Base-by-base conservation (phyloP, 202 grass and related monocot species). In the Digitaria exilis region DNA sequence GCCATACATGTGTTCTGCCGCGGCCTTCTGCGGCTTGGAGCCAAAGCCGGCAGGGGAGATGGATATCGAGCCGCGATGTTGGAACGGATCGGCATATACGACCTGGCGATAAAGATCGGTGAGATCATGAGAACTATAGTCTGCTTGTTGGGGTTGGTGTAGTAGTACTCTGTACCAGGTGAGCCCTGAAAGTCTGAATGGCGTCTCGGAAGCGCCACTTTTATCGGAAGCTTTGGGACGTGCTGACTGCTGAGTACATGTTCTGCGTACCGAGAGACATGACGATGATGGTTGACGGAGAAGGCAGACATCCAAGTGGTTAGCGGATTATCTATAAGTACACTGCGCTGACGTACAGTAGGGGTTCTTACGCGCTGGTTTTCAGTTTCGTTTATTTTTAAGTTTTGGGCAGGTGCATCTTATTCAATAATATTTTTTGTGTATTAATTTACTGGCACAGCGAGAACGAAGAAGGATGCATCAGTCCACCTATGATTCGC, bases 131-230 rank as follows among this genome's bases (percentile, higher is more conserved):
- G 35, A 37, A 5, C 2, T 37, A 37, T 37, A 37, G 4, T 6
- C 4, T 37, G 35, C 6, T 6, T 37, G 35, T 37, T 37, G 43
- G 26, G 57, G 78, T 89, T 82, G 78, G 88, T 89, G 83, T 13
- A 82, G 52, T 7, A 86, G 78, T 58, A 12, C n/a, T 44, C 11
- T 35, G 64, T 82, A 21, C n/a, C n/a, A n/a, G n/a, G n/a, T n/a
- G n/a, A n/a, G 37, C 37, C 37, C 37, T 39, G 7, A 39, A 39
- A 39, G 37, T 39, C 37, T 39, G 37, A 39, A 39, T 39, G 37
- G 12, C 56, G 17, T 21, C 56, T 9, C 42, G 2, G 28, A 61
- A 61, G 5, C 25, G 24, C n/a, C 61, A n/a, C 15, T 44, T n/a
- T 70, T 46, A 63, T 59, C 2, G 43, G 43, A 13, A 13, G 43